Conservation (phyloP, 2,329 filamentous ascomycete genomes). For the Purpureocillium takamizusanense region DNA sequence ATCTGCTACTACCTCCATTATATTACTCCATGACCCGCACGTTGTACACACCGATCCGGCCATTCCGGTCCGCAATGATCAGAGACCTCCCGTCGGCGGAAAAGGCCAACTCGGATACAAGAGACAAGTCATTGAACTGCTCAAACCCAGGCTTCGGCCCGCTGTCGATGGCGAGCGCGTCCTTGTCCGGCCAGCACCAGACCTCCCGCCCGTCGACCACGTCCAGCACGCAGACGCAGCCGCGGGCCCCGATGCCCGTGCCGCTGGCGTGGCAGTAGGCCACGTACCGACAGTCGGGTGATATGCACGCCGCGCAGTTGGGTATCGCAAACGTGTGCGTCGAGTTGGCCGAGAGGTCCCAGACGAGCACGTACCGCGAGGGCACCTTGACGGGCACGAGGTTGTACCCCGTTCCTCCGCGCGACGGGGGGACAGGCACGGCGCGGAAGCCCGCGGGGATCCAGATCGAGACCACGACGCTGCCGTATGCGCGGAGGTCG, state of each 20-base stretch:
- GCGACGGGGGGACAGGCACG: slow-evolving; percentile 16
- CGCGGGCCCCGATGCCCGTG: slow-evolving; percentile 20
- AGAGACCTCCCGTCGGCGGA: slow-evolving; percentile 26
- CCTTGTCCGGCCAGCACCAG: slow-evolving; percentile 28
- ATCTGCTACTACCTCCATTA: too few relatives aligned
- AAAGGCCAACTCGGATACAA: slow-evolving; percentile 28
- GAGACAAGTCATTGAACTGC: slow-evolving; percentile 23
- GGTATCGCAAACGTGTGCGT: slow-evolving; percentile 29
- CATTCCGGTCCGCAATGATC: slow-evolving; percentile 24
- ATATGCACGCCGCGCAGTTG: slow-evolving; percentile 26
- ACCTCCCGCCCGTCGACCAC: slow-evolving; percentile 24
- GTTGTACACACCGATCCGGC: slow-evolving; percentile 26
- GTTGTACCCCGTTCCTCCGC: slow-evolving; percentile 19
- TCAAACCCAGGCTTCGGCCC: slow-evolving; percentile 15
- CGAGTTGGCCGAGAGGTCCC: slow-evolving; percentile 28
- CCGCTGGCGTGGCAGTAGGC: slow-evolving; percentile 28
- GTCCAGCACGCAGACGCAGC: slow-evolving; percentile 26
- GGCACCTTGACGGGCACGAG: slow-evolving; percentile 21
- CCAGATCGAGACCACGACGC: slow-evolving; percentile 30
- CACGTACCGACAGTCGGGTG: slow-evolving; percentile 29
- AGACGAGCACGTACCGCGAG: slow-evolving; percentile 26
- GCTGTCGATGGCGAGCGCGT: slow-evolving; percentile 14
- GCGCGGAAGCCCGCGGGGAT: slow-evolving; percentile 27
- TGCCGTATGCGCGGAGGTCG: slow-evolving; percentile 26
- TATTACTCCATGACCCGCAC: neutral